Conservation (phyloP, 2,329 filamentous ascomycete genomes). For the Stachybotrys chartarum region DNA sequence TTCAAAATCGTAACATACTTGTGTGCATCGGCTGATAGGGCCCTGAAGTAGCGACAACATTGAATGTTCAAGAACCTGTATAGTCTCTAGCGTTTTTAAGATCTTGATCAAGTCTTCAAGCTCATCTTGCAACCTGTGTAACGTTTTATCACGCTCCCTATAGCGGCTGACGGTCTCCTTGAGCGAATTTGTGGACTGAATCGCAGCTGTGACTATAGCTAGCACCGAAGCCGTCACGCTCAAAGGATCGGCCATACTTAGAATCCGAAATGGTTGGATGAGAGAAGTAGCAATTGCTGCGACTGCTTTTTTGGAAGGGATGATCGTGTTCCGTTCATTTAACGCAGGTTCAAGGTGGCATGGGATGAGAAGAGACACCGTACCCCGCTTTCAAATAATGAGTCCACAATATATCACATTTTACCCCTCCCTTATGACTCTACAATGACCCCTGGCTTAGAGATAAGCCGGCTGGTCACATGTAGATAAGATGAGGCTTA, state of each 20-base stretch:
- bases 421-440: no score
- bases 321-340: no score
- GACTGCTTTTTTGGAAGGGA: neutral
- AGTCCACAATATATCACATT: no score
- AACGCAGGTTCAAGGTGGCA: neutral
- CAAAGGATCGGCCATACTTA: constrained; percentile 17
- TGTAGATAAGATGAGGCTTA: no score
- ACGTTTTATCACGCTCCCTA: constrained; percentile 24
- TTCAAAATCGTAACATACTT: constrained; percentile 28
- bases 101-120: constrained; percentile 24
- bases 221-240: constrained; percentile 24
- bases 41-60: constrained; percentile 23
- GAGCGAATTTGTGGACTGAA: constrained; percentile 24
- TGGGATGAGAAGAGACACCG: constrained; percentile 3
- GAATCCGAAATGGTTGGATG: neutral
- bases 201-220: constrained; percentile 22
- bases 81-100: constrained; percentile 19
- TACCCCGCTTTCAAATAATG: constrained; percentile 6
- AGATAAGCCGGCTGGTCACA: no score
- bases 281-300: neutral
- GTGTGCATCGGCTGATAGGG: constrained; percentile 26
- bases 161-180: constrained; percentile 23
- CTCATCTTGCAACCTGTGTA: constrained; percentile 22
- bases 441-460: no score
- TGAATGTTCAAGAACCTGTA: constrained; percentile 13